Base-by-base conservation (phyloP, 192 early-diverging fungal species). In the Cetraspora pellucida region DNA sequence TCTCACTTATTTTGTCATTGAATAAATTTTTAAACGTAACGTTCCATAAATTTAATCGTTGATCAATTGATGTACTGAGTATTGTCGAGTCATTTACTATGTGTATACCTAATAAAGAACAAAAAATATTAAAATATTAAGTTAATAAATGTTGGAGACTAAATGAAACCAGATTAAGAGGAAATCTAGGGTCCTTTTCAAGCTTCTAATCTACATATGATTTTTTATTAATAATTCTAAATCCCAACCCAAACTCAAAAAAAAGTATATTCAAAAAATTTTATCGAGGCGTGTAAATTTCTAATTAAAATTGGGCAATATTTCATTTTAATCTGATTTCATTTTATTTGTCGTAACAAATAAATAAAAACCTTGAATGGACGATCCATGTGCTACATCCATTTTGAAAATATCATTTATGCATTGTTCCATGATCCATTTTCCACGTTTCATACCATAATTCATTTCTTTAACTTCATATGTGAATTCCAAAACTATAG, bases 31-130 rank as follows among this genome's bases (percentile, higher is more conserved):
- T 25, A 68, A 16, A 27, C 21, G 58, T 47, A 10, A 91, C 11
- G 0, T 78, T 37, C 88, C 91, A 93, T 13, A 84, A 37, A 28
- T 87, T 89, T 2, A 95, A 23, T 58, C 91, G 82, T 77, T 95
- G 93, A 79, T 95, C 93, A 44, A 89, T 86, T 43, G 90, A 89
- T 7, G 86, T 86, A 14, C 90, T 82, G 45, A 87, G 64, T 49
- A 89, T 72, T 2, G 71, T 78, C 28, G 75, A 28, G 27, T 79
- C 58, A 60, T 73, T 80, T 7, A 85, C 64, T 55, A 86, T 72
- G 4, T 81, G 66, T 19, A 89, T 75, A 31, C 85, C 87, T 88
- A 61, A 10, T 65, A 30, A 74, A 61, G 14, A 52, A 75, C 61
- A 78, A 55, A 64, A 27, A 46, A 25, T 16, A 47, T 50, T 17